phyloP scores from a whole-genome alignment of 2,329 filamentous ascomycete genomes.

The Mycogone perniciosa region DNA sequence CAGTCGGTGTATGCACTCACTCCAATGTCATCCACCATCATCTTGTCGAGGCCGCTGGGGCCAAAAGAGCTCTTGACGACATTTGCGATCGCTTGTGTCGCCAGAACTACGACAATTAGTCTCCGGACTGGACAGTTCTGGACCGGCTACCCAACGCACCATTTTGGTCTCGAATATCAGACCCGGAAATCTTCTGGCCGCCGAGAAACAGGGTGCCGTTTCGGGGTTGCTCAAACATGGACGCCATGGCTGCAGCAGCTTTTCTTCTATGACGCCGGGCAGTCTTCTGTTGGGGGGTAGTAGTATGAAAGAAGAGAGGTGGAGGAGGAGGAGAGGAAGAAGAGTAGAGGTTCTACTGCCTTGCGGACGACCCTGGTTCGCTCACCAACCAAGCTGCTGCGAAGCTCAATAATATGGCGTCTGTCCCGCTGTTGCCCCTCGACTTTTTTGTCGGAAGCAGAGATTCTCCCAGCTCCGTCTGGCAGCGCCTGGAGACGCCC shows the following conservation, averaged over 20 bases:
- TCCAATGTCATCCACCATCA: constrained; percentile 99
- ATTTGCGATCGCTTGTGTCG: constrained; percentile 96
- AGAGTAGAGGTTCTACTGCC: constrained; percentile 11
- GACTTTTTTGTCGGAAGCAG: constrained; percentile 24
- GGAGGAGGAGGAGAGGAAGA: constrained; percentile 1
- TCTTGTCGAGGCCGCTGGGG: constrained; percentile 95
- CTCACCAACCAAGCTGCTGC: constrained; percentile 9
- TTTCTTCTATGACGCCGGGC: constrained; percentile 7
- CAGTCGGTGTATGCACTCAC: constrained; percentile 41
- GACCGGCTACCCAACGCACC: constrained; percentile 42
- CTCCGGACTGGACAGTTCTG: constrained; percentile 10
- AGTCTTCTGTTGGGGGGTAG: background rate
- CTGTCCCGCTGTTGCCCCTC: constrained; percentile 19
- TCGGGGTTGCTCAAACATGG: constrained; percentile 91
- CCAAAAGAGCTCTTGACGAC: constrained; percentile 99
- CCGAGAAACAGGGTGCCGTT: constrained; percentile 96
- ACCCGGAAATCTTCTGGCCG: constrained; percentile 92
- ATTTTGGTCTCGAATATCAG: constrained; percentile 96
- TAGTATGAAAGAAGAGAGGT: constrained; percentile 1
- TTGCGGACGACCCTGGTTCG: constrained; percentile 11
- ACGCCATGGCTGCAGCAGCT: constrained; percentile 61
- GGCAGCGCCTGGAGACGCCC: constrained; percentile 6
- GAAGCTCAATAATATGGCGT: constrained; percentile 15
- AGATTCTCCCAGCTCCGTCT: constrained; percentile 23
- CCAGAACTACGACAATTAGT: constrained; percentile 57